Conservation (phyloP, 768 basidiomycete genomes). For the Tubosaeta sp. region DNA sequence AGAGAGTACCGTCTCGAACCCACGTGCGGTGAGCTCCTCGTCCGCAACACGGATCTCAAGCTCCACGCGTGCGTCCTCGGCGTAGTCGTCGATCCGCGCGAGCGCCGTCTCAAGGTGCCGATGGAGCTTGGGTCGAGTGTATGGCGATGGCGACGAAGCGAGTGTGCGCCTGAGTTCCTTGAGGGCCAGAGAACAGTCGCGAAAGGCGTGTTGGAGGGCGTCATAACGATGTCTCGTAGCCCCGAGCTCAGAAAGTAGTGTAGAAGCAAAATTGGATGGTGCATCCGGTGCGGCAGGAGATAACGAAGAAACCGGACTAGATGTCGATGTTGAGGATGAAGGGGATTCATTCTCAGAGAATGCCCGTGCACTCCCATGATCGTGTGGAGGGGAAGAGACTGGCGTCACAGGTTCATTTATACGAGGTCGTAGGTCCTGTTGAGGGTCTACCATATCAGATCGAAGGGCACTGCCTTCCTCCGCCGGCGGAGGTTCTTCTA, state of each 20-base stretch:
- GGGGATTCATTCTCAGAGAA: not conserved
- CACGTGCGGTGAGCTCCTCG: conserved; percentile 58
- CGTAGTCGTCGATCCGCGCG: conserved; percentile 64
- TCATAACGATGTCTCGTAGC: conserved; percentile 54
- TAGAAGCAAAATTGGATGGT: conserved; percentile 3
- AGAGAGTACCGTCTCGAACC: conserved; percentile 64
- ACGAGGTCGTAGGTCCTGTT: not conserved
- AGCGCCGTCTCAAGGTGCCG: conserved; percentile 47
- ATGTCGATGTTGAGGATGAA: not conserved
- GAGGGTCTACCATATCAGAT: conserved; percentile 8
- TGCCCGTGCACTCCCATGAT: not conserved
- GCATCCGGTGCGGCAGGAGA: not conserved
- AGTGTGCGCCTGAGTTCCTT: conserved; percentile 45
- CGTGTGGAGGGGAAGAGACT: not conserved
- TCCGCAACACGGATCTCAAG: conserved; percentile 76
- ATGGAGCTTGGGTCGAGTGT: not conserved
- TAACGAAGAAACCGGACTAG: not conserved
- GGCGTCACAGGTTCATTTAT: not conserved
- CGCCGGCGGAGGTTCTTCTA: not conserved
- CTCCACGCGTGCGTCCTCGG: conserved; percentile 78
- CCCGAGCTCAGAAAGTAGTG: conserved; percentile 45
- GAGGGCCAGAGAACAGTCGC: conserved; percentile 66
- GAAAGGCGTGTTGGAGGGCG: conserved; percentile 55
- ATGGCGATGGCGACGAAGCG: conserved; percentile 1
- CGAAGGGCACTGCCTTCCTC: conserved; percentile 5